phyloP scores from a whole-genome alignment of 2,329 filamentous ascomycete genomes.

The Westerdykella ornata region DNA sequence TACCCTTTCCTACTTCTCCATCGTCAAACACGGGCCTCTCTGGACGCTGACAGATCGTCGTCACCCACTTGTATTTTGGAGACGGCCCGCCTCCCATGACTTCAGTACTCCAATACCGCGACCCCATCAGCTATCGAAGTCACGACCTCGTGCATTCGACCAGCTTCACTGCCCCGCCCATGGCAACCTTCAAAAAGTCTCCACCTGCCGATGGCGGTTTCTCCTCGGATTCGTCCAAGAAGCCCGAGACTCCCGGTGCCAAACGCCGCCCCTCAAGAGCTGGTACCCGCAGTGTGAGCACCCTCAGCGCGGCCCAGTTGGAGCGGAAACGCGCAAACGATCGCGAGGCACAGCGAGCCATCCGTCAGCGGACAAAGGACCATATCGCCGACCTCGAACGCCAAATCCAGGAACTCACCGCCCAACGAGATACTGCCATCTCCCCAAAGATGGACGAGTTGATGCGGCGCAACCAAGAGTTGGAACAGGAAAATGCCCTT shows the following conservation, averaged over 20 bases:
- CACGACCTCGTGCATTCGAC: constrained; percentile 34
- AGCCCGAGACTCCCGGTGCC: constrained; percentile 27
- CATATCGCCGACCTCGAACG: constrained; percentile 53
- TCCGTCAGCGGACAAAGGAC: constrained; percentile 53
- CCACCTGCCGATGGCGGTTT: constrained; percentile 33
- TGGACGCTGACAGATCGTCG: background rate
- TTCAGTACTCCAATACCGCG: constrained; percentile 37
- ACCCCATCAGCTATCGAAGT: constrained; percentile 35
- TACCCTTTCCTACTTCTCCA: background rate
- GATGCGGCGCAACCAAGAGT: constrained; percentile 48
- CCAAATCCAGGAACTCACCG: constrained; percentile 48
- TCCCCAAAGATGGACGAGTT: constrained; percentile 45
- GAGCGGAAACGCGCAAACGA: constrained; percentile 56
- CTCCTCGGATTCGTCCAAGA: constrained; percentile 36
- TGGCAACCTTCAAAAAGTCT: constrained; percentile 32
- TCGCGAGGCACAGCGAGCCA: constrained; percentile 54
- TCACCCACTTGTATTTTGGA: constrained; percentile 18
- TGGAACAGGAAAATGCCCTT: constrained; percentile 51
- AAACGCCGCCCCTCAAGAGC: constrained; percentile 49
- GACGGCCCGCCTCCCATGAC: constrained; percentile 35
- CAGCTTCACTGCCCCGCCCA: constrained; percentile 30
- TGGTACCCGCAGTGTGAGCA: constrained; percentile 52
- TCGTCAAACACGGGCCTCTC: background rate
- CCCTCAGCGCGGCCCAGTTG: constrained; percentile 52
- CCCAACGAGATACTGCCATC: constrained; percentile 42